These are phyloP conservation scores for Penicillium griseofulvum DNA, from an alignment of 2,329 filamentous ascomycete species.

Conservation along the genomic window DNA sequence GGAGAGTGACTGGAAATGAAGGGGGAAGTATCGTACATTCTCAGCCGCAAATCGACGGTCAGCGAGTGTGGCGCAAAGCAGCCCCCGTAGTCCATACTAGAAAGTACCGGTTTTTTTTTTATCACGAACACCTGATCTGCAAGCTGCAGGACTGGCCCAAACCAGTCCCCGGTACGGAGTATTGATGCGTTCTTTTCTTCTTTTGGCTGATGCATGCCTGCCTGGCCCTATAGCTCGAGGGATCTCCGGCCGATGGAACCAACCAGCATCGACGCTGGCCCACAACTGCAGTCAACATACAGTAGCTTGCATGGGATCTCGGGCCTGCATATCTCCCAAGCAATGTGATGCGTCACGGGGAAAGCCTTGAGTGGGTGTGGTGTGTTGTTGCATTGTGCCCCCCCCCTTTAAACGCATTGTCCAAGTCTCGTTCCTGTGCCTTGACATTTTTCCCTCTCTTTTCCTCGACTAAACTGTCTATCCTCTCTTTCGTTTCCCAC, in stretches of 20 bases:
- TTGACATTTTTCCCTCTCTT: background rate
- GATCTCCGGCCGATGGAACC: background rate
- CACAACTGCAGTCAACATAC: conserved; percentile 1
- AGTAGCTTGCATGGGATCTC: conserved; percentile 6
- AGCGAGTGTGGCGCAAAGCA: conserved; percentile 16
- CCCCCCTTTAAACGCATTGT: conserved; percentile 1
- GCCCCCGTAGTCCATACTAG: conserved; percentile 11
- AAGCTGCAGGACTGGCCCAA: background rate
- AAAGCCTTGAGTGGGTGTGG: background rate
- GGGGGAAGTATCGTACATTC: conserved; percentile 7
- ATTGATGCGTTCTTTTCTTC: conserved; percentile 10
- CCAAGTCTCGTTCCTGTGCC: background rate
- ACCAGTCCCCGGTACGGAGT: background rate
- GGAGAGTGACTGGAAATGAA: background rate
- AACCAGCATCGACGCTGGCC: background rate
- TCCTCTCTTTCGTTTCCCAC: background rate
- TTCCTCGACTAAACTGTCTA: background rate
- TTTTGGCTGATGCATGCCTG: conserved; percentile 10
- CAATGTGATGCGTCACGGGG: conserved; percentile 9
- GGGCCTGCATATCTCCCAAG: conserved; percentile 11
- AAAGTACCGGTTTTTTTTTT: conserved; percentile 4
- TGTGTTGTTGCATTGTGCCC: conserved; percentile 1
- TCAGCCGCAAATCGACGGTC: conserved; percentile 13
- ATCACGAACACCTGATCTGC: conserved; percentile 5
- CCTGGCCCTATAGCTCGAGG: background rate